These are phyloP conservation scores for Mycosphaerella sp. DNA, from an alignment of 2,329 filamentous ascomycete genomes.

Conservation along the genomic window DNA sequence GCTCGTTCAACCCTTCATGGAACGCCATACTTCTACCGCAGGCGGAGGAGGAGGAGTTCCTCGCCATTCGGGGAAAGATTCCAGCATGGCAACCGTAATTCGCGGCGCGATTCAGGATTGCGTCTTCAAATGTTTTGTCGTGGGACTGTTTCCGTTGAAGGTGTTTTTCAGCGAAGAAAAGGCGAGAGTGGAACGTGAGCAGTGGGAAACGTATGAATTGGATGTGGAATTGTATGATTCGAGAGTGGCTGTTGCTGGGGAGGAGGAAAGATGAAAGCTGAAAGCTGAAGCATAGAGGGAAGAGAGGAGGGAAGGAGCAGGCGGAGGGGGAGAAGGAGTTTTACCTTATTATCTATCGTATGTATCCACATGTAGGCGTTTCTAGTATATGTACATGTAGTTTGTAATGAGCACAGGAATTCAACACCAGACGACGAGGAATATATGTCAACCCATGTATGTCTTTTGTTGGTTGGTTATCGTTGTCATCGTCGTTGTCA, in stretches of 20 bases:
- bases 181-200: background rate
- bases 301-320: no score
- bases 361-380: no score
- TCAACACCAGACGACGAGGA: no score
- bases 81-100: slow-evolving; percentile 4
- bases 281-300: background rate
- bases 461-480: no score
- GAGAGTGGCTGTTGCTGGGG: slow-evolving; percentile 1
- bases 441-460: no score
- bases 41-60: no score
- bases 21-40: background rate
- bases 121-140: slow-evolving; percentile 12
- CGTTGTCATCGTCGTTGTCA: no score
- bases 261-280: background rate
- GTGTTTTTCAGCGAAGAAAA: slow-evolving; percentile 1
- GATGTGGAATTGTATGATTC: slow-evolving; percentile 12
- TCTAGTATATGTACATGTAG: no score
- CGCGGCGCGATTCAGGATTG: slow-evolving; percentile 12
- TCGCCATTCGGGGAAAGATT: no score
- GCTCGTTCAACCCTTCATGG: slow-evolving; percentile 9
- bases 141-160: slow-evolving; percentile 12
- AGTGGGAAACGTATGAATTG: slow-evolving; percentile 9
- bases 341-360: no score
- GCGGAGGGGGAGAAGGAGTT: no score
- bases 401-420: no score